Conservation (phyloP, 345 rosid species). For the Bruguiera gymnorhiza region DNA sequence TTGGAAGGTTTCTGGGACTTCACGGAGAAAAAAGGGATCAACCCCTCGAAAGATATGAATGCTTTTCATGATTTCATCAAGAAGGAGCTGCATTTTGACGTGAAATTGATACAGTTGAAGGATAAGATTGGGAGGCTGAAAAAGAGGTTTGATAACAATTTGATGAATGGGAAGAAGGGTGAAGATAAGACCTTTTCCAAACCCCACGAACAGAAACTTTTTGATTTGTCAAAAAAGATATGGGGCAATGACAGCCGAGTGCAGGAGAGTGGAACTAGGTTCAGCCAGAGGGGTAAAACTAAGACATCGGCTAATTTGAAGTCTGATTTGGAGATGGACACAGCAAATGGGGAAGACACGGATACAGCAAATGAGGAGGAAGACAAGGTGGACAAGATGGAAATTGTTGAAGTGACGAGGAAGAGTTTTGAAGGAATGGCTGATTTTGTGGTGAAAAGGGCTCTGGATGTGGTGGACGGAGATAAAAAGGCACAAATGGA, state of each 20-base stretch:
- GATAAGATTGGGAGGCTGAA: conserved; percentile 42
- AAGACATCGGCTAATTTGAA: neutral
- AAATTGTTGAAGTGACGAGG: neutral
- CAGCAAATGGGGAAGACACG: neutral
- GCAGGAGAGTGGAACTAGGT: neutral
- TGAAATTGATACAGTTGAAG: conserved; percentile 32
- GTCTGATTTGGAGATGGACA: conserved; percentile 1
- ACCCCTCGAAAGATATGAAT: conserved; percentile 35
- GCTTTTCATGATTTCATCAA: conserved; percentile 40
- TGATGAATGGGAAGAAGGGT: conserved; percentile 19
- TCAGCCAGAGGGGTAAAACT: neutral
- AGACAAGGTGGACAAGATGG: neutral
- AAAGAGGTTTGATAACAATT: conserved; percentile 31
- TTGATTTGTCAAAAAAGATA: conserved; percentile 28
- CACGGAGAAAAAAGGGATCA: conserved; percentile 27
- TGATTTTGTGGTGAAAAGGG: conserved; percentile 13
- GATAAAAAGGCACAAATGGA: conserved; percentile 22
- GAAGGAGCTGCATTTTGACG: conserved; percentile 36
- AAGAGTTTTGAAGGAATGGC: conserved; percentile 11
- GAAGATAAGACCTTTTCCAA: conserved; percentile 21
- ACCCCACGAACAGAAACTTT: conserved; percentile 24
- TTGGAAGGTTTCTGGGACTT: conserved; percentile 42
- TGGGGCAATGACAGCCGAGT: conserved; percentile 23
- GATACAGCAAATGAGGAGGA: too few relatives aligned
- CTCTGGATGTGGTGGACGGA: conserved; percentile 11